Conservation (phyloP, 2,329 filamentous ascomycete genomes). For the Akanthomyces uredinophilus region DNA sequence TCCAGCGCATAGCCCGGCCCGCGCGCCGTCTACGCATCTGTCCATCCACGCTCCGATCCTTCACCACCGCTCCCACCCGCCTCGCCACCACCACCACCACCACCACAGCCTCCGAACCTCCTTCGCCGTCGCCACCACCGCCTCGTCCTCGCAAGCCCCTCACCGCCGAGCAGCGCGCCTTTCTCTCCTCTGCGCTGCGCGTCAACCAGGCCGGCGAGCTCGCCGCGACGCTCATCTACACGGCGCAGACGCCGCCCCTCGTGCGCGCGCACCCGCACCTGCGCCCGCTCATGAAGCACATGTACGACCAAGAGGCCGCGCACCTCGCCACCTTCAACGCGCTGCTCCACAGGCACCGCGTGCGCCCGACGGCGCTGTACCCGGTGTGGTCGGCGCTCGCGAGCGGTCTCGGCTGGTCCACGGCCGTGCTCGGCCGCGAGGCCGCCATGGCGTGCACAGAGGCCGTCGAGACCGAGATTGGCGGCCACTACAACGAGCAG, state of each 20-base stretch:
- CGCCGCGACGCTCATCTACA: conserved; percentile 93
- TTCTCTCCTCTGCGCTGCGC: conserved; percentile 76
- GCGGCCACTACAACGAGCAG: conserved; percentile 90
- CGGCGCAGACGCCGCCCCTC: conserved; percentile 78
- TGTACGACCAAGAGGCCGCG: conserved; percentile 93
- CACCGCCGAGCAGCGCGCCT: conserved; percentile 65
- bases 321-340: conserved; percentile 84
- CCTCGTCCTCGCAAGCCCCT: conserved; percentile 52
- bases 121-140: conserved; percentile 13
- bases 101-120: not conserved
- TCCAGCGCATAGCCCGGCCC: conserved; percentile 18
- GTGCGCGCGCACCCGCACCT: conserved; percentile 79
- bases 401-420: conserved; percentile 80
- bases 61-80: not conserved
- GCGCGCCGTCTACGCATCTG: conserved; percentile 10
- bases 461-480: conserved; percentile 97
- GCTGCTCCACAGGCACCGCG: conserved; percentile 76
- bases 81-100: not conserved
- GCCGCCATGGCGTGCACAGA: conserved; percentile 98
- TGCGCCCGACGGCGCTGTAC: conserved; percentile 89
- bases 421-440: conserved; percentile 81
- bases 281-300: conserved; percentile 87
- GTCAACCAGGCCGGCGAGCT: conserved; percentile 98
- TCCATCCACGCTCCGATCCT: not conserved
- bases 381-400: conserved; percentile 82